These are phyloP conservation scores for Pseudozyma tsukubaensis DNA, from an alignment of 1,284 basidiomycete species.

Conservation along the genomic window DNA sequence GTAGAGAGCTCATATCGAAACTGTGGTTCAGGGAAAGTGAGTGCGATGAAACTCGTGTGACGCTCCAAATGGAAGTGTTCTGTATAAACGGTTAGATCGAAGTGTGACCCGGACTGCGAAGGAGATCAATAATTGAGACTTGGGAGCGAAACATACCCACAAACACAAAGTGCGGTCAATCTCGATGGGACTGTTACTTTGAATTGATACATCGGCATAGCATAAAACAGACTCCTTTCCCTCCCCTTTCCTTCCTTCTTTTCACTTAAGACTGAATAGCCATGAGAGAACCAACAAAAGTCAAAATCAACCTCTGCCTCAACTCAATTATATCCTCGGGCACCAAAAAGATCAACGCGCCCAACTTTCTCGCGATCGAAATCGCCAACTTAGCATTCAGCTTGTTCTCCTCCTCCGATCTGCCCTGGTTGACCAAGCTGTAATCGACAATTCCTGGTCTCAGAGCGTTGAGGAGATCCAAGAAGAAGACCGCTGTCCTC, in stretches of 20 bases:
- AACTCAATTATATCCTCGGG: conserved; percentile 78
- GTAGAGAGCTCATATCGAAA: neutral
- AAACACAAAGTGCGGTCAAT: too few species aligned
- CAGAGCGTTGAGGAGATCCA: conserved; percentile 90
- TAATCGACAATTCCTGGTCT: conserved; percentile 96
- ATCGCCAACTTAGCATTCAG: conserved; percentile 91
- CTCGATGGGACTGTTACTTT: neutral
- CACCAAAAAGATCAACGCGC: conserved; percentile 95
- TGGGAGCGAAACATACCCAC: too few species aligned
- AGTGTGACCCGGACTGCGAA: too few species aligned
- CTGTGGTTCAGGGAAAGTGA: too few species aligned
- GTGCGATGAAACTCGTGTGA: too few species aligned
- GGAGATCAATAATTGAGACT: too few species aligned
- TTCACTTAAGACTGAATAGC: conserved; percentile 39
- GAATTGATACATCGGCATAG: neutral
- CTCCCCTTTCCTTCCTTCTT: too few species aligned
- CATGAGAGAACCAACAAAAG: conserved; percentile 73
- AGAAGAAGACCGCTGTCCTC: conserved; percentile 90
- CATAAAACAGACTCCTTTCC: neutral
- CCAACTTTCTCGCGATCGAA: conserved; percentile 96
- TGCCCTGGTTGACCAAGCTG: conserved; percentile 78
- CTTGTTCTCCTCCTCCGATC: conserved; percentile 84
- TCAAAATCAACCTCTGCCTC: conserved; percentile 71
- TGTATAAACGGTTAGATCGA: too few species aligned
- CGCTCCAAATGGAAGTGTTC: too few species aligned